Percentiles rank a stretch among this genome's conserved stretches.
Conservation (phyloP, 2,329 filamentous ascomycete species). For the Ascochyta fabae region DNA sequence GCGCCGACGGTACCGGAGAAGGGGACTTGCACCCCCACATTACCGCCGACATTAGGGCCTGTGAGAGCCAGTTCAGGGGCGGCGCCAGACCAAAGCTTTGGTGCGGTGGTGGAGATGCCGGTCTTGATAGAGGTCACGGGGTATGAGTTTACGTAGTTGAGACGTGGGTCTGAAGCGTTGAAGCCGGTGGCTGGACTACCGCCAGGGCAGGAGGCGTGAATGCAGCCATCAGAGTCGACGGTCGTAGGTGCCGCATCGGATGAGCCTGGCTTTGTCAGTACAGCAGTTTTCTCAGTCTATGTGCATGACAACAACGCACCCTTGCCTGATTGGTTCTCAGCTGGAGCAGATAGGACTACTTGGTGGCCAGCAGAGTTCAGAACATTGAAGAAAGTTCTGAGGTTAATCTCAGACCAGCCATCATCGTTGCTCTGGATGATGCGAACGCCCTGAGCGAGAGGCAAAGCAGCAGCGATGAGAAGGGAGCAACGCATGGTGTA, state of each 20-base stretch:
- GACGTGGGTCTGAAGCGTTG: slow-evolving; percentile 63
- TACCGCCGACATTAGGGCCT: slow-evolving; percentile 68
- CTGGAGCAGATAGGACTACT: slow-evolving; percentile 69
- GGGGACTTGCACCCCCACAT: slow-evolving; percentile 62
- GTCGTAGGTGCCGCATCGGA: slow-evolving; percentile 56
- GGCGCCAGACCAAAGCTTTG: slow-evolving; percentile 59
- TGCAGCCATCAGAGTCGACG: slow-evolving; percentile 59
- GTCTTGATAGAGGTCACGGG: slow-evolving; percentile 68
- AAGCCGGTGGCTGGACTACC: slow-evolving; percentile 62
- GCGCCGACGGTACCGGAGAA: slow-evolving; percentile 74
- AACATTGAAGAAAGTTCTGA: slow-evolving; percentile 65
- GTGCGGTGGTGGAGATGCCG: slow-evolving; percentile 65
- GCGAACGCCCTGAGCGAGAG: slow-evolving; percentile 37
- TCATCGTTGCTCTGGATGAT: slow-evolving; percentile 72
- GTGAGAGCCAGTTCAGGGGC: slow-evolving; percentile 68
- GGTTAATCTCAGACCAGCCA: slow-evolving; percentile 74
- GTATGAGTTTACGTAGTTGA: slow-evolving; percentile 76
- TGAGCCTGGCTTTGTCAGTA: slow-evolving; percentile 56
- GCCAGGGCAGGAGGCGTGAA: slow-evolving; percentile 67
- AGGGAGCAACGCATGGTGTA: slow-evolving; percentile 35
- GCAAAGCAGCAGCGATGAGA: slow-evolving; percentile 34
- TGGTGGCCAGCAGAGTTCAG: slow-evolving; percentile 64
- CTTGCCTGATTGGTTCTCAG: slow-evolving; percentile 69
- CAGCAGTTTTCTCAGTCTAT: neutral
- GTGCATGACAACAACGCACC: slow-evolving; percentile 49